Evolutionary conservation across 495 filamentous ascomycete genomes (phyloP), one percentile per base, ranked within the genome.

Genomic region (Aspergillus bridgeri): DNA sequence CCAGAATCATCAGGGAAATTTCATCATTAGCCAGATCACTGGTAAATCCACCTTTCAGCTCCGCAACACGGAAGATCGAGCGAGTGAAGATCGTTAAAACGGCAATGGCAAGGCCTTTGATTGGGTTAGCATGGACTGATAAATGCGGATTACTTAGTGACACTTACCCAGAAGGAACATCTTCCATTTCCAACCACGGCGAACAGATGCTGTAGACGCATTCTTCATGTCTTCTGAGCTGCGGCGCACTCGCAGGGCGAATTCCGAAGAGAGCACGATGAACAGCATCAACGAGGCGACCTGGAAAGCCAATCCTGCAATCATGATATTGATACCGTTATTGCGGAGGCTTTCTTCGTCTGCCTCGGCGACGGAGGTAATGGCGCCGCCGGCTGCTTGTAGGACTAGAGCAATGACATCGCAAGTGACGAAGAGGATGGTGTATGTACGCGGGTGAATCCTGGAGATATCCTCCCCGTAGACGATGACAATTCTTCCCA

Each of bases 1-100:
- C 88, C 20, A 91, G 78, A 23, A 88, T 74, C 74, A 91, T 83
- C 65, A 89, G 87, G 8, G 82, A 61, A 11, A 79, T 72, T 70
- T 91, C 76, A 44, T 88, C 69, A 49, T 75, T 79, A 48, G 81
- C 85, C 51, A 89, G 66, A 1, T 63, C 53, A 21, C 87, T 81
- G 11, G 69, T 54, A 70, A 84, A 89, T n/a, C 87, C 87, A n/a
- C 70, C 67, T 46, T 73, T 74, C 50, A 90, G 73, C 76, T 90
- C 87, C 8, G 81, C 83, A 20, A 86, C 81, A 50, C 87, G 80
- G 68, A 79, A 90, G 25, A 84, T 70, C 38, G 77, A 83, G 1
- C 87, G 81, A 53, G 81, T 78, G 65, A 87, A 80, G 62, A 90
- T 85, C 60, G 75, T 74, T 33, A 86, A 24, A 5, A 83, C 83